Percentiles rank a stretch among this genome's conserved stretches.
These are phyloP conservation scores for Chlorokybus atmophyticus DNA, from an alignment of 139 green algal species.

Conservation along the genomic window DNA sequence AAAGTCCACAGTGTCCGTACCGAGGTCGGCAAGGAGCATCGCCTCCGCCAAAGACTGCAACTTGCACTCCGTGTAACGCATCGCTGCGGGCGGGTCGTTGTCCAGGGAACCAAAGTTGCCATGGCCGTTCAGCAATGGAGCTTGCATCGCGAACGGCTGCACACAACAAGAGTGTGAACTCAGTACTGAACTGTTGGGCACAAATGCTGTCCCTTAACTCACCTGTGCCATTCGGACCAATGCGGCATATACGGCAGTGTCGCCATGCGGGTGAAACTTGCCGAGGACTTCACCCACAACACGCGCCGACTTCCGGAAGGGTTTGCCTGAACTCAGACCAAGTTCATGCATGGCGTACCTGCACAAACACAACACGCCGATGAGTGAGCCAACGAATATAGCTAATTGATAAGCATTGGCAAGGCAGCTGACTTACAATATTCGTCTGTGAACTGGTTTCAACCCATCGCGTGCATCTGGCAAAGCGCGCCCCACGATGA, in stretches of 20 bases:
- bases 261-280: conserved; percentile 95
- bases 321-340: conserved; percentile 56
- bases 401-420: background rate
- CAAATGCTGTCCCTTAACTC: no score
- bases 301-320: conserved; percentile 79
- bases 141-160: conserved; percentile 69
- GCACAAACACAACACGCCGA: background rate
- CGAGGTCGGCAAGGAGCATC: conserved; percentile 72
- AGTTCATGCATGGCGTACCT: conserved; percentile 91
- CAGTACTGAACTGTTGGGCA: no score
- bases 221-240: conserved; percentile 76
- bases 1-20: conserved; percentile 52
- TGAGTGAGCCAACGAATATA: background rate
- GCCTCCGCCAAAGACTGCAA: conserved; percentile 35
- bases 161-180: no score
- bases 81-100: conserved; percentile 86
- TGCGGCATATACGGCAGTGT: conserved; percentile 82
- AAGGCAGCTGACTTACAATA: conserved; percentile 56
- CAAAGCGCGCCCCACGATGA: conserved; percentile 88
- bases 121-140: conserved; percentile 76
- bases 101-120: conserved; percentile 96
- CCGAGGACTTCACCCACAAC: conserved; percentile 91
- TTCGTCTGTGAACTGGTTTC: conserved; percentile 94
- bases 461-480: conserved; percentile 92
- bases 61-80: conserved; percentile 72